A percentile compares a stretch with the other conserved stretches of the same genome.
These are phyloP conservation scores for Senecio squalidus DNA, from an alignment of 140 eudicot genomes.

Conservation along the genomic window DNA sequence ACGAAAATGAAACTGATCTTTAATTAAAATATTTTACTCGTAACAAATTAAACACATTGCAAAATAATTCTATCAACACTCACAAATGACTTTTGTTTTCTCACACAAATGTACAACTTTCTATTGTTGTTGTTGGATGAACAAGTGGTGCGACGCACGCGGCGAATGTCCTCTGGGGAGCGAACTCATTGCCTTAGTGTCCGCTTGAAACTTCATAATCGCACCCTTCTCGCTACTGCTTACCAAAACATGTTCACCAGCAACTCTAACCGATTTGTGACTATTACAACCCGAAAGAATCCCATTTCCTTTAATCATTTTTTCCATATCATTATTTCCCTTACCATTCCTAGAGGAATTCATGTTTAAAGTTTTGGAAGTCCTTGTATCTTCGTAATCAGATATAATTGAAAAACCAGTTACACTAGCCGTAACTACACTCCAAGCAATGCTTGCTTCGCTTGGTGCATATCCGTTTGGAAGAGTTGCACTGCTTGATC, in stretches of 20 bases:
- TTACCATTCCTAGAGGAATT: neutral
- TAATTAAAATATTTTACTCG: constrained; percentile 18
- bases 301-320: constrained; percentile 20
- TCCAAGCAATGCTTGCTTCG: constrained; percentile 95
- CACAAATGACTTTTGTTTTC: neutral
- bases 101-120: constrained; percentile 17
- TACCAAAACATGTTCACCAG: constrained; percentile 34
- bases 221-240: constrained; percentile 20
- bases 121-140: constrained; percentile 31
- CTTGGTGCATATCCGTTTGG: constrained; percentile 81
- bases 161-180: constrained; percentile 22
- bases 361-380: constrained; percentile 7
- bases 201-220: constrained; percentile 49
- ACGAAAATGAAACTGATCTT: constrained; percentile 6
- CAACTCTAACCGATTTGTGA: constrained; percentile 79
- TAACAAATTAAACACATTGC: constrained; percentile 16
- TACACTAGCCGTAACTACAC: constrained; percentile 83
- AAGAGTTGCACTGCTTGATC: constrained; percentile 39
- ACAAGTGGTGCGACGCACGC: constrained; percentile 35
- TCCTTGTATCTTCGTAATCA: constrained; percentile 40
- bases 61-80: constrained; percentile 18
- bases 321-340: constrained; percentile 11
- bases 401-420: constrained; percentile 56
- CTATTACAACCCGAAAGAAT: constrained; percentile 69
- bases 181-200: constrained; percentile 29